Conservation (phyloP, 1,284 basidiomycete genomes). For the Cutaneotrichosporon sp. region DNA sequence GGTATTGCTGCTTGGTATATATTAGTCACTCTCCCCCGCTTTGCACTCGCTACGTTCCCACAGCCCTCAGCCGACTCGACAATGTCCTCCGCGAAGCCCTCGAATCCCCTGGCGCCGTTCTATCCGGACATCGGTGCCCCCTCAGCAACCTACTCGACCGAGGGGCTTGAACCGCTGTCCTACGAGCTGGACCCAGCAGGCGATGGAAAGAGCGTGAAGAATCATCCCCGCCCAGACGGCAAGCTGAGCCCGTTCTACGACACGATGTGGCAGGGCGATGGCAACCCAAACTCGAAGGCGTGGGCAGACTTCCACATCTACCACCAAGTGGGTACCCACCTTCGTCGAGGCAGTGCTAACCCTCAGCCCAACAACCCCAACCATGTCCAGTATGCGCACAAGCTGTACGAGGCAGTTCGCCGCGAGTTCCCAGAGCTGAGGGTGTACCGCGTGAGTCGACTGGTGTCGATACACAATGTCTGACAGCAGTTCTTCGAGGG, state of each 20-base stretch:
- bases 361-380: constrained; percentile 24
- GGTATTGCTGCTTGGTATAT: no score
- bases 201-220: constrained; percentile 63
- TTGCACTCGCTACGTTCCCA: background rate
- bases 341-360: background rate
- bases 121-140: constrained; percentile 8
- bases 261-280: constrained; percentile 17
- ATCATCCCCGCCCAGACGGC: constrained; percentile 27
- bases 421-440: constrained; percentile 29
- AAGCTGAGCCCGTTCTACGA: constrained; percentile 24
- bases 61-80: background rate
- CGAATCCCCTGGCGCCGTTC: background rate
- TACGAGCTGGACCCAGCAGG: constrained; percentile 55
- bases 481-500: constrained; percentile 25
- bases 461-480: background rate
- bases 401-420: constrained; percentile 28
- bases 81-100: background rate
- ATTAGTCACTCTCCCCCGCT: background rate
- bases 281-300: background rate
- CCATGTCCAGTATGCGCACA: constrained; percentile 23
- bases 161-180: constrained; percentile 50
- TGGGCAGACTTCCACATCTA: constrained; percentile 30
- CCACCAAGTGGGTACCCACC: constrained; percentile 15
- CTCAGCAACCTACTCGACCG: constrained; percentile 8
- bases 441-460: constrained; percentile 21